A percentile compares a stretch with the other conserved stretches of the same genome.
Evolutionary conservation across 768 basidiomycete genomes (phyloP).

Genomic region (Amanita fuliginea): DNA sequence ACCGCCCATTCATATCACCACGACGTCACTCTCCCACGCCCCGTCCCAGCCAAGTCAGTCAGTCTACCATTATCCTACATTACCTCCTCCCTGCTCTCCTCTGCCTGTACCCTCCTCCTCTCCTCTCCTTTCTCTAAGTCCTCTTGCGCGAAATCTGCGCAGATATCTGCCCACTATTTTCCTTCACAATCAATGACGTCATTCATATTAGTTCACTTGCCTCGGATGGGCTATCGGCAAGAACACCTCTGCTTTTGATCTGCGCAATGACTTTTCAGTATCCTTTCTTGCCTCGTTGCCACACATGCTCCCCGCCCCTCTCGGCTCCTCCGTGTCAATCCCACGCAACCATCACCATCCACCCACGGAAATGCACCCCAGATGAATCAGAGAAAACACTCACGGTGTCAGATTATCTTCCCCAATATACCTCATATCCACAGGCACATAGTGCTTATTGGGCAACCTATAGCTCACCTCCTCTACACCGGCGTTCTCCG

Average conservation of each 20-base stretch:
- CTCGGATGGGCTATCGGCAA: conserved; percentile 79
- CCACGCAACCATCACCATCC: neutral
- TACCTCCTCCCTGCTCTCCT: neutral
- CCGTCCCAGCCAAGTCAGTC: no score
- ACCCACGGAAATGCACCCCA: neutral
- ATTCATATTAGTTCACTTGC: conserved; percentile 25
- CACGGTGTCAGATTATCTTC: conserved; percentile 64
- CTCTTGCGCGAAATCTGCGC: conserved; percentile 40
- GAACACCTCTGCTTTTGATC: conserved; percentile 78
- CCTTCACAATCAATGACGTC: conserved; percentile 12
- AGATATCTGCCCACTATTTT: conserved; percentile 45
- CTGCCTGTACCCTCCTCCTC: neutral
- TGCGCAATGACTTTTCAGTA: conserved; percentile 15
- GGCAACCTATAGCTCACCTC: conserved; percentile 68
- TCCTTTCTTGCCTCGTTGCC: neutral
- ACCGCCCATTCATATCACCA: conserved; percentile 6
- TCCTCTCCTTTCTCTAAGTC: neutral
- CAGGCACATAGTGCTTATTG: conserved; percentile 92
- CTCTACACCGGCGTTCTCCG: conserved; percentile 48
- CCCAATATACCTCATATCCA: conserved; percentile 67
- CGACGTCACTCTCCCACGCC: conserved; percentile 16
- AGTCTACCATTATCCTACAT: no score
- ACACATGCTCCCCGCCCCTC: neutral
- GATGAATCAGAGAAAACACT: conserved; percentile 12
- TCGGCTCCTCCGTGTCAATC: neutral